Base-by-base conservation (phyloP, 2,329 filamentous ascomycete species). In the Cladobotryum protrusum region DNA sequence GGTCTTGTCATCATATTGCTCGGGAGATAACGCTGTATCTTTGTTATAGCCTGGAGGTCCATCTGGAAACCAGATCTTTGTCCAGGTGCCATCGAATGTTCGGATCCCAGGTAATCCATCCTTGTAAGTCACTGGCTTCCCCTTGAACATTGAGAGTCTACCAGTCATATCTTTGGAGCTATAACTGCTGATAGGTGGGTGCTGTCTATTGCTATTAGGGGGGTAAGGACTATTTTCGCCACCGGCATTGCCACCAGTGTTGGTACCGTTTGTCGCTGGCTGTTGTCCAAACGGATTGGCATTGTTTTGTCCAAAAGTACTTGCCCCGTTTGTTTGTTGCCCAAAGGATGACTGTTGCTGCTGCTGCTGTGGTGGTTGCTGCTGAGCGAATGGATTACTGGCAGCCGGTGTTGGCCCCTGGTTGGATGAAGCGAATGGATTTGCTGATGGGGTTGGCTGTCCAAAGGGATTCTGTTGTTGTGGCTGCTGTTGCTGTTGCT, bases 51-150 rank as follows among this genome's bases (percentile, higher is more conserved):
- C 65, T 1, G 85, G 87, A 18, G 85, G 76, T 0, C 87, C 89
- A 42, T 83, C 72, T 0, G 86, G 85, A 62, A 87, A 90, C 77
- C 85, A 87, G 44, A 92, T 83, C 56, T 79, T 82, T 45, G 78
- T 73, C 71, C 78, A 81, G 1, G 68, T 75, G 33, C 81, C 78
- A 57, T 83, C 77, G 35, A 70, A 67, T 18, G 67, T 77, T 54
- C 56, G 74, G 56, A 73, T 71, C 47, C 71, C 80, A 0, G 83
- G 78, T 6, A 67, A 62, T 4, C 57, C 61, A 6, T 61, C 62
- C 56, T 79, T 74, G 63, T 88, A 88, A 1, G 70, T 65, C 0
- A 89, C 83, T 0, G 73, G 73, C 54, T 78, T 79, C 15, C 80
- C 80, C 57, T 86, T 86, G 73, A 85, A 90, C 51, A 70, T 69